A percentile compares a stretch with the other conserved stretches of the same genome.
These are phyloP conservation scores for Curvularia sp. DNA, from an alignment of 2,329 filamentous ascomycete species.

Conservation along the genomic window DNA sequence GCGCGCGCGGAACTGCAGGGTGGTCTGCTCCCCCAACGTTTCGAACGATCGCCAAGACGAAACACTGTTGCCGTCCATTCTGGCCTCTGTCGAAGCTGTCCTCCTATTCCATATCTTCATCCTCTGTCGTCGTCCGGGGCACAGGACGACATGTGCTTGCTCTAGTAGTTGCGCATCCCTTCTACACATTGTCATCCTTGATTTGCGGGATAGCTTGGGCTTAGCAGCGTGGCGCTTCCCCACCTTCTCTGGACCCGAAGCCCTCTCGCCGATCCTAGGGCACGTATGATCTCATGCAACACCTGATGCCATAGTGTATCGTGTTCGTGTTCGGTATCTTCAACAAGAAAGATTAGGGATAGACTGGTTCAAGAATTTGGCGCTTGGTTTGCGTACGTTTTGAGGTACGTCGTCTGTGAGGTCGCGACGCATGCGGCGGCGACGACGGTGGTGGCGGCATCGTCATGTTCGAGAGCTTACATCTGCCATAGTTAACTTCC, in stretches of 20 bases:
- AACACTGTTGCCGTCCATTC: slow-evolving; percentile 34
- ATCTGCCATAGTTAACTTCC: slow-evolving; percentile 38
- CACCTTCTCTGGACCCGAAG: slow-evolving; percentile 46
- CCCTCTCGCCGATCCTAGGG: slow-evolving; percentile 39
- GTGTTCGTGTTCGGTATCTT: slow-evolving; percentile 47
- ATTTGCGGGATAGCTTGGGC: slow-evolving; percentile 42
- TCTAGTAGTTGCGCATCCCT: slow-evolving; percentile 44
- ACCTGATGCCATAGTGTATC: slow-evolving; percentile 48
- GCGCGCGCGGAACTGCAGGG: slow-evolving; percentile 32
- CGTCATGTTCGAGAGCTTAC: slow-evolving; percentile 30
- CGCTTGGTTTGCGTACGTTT: slow-evolving; percentile 48
- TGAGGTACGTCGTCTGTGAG: slow-evolving; percentile 41
- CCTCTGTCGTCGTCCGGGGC: slow-evolving; percentile 43
- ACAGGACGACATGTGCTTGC: slow-evolving; percentile 49
- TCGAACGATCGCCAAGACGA: slow-evolving; percentile 46
- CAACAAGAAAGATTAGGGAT: slow-evolving; percentile 52
- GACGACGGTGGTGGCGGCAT: slow-evolving; percentile 12
- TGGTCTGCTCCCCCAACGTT: slow-evolving; percentile 38
- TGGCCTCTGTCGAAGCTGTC: slow-evolving; percentile 32
- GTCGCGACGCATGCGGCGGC: slow-evolving; percentile 14
- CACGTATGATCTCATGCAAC: slow-evolving; percentile 45
- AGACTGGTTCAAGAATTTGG: slow-evolving; percentile 53
- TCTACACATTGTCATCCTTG: slow-evolving; percentile 36
- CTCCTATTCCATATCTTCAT: slow-evolving; percentile 27
- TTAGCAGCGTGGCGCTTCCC: slow-evolving; percentile 49